phyloP scores from a whole-genome alignment of 768 basidiomycete genomes.

The Krasilnikovozyma curviuscula region DNA sequence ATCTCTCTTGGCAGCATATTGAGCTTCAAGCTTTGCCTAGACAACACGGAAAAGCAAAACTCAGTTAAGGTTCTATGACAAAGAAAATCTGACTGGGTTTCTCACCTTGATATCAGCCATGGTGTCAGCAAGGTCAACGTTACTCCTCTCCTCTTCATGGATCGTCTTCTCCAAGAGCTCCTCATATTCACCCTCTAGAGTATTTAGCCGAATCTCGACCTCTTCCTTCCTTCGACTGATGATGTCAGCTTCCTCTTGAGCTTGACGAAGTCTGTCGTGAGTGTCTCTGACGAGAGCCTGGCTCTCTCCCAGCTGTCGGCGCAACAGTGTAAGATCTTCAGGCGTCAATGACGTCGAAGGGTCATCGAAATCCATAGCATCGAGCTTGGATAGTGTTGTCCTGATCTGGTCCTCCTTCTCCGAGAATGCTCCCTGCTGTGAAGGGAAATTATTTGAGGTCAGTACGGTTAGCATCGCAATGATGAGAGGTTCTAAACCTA shows the following conservation, averaged over 20 bases:
- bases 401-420: conserved; percentile 90
- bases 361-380: conserved; percentile 47
- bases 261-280: conserved; percentile 68
- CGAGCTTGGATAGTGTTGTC: conserved; percentile 61
- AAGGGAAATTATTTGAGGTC: neutral
- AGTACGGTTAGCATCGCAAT: conserved; percentile 5
- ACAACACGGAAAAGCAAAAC: neutral
- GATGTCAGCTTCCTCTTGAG: conserved; percentile 83
- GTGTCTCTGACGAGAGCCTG: conserved; percentile 72
- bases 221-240: conserved; percentile 64
- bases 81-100: neutral
- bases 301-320: conserved; percentile 73
- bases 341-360: conserved; percentile 40
- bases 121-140: conserved; percentile 61
- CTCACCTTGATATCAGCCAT: conserved; percentile 77
- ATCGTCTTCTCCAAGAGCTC: conserved; percentile 90
- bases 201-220: conserved; percentile 56
- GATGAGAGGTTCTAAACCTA: no score
- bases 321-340: conserved; percentile 61
- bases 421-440: conserved; percentile 73
- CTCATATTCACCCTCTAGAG: conserved; percentile 84
- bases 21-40: conserved; percentile 84
- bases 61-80: conserved; percentile 1
- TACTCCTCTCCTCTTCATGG: conserved; percentile 65
- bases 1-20: conserved; percentile 82